Conservation (phyloP, 768 basidiomycete species). For the Agaricus subrufescens region DNA sequence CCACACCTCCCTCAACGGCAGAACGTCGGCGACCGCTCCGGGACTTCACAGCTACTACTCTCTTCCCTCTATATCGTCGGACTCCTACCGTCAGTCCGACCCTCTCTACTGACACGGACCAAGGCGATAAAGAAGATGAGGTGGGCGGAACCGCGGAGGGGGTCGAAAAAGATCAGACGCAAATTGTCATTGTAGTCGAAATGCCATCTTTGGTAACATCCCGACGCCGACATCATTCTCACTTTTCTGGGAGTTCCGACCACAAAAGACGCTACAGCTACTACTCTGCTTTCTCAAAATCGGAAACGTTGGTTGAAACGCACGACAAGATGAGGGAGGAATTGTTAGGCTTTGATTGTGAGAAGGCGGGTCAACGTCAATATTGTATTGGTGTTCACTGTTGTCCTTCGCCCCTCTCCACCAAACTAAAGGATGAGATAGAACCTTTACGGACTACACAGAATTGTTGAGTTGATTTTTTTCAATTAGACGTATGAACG, state of each 20-base stretch:
- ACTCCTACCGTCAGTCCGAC: background rate
- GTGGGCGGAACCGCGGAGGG: background rate
- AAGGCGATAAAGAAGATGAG: background rate
- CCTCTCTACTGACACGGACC: background rate
- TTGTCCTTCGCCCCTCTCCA: slow-evolving; percentile 23
- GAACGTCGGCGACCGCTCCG: background rate
- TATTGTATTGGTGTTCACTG: slow-evolving; percentile 32
- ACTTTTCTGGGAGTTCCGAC: background rate
- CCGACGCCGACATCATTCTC: background rate
- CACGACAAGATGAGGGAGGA: background rate
- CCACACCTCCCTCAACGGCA: background rate
- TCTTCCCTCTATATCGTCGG: slow-evolving; percentile 16
- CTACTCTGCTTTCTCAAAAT: background rate
- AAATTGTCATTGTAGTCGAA: slow-evolving; percentile 4
- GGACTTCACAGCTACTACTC: background rate
- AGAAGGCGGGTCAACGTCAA: slow-evolving; percentile 15
- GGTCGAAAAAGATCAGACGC: background rate
- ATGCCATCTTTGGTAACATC: slow-evolving; percentile 1
- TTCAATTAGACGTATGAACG: background rate
- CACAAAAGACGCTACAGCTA: background rate
- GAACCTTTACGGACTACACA: background rate
- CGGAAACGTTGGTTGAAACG: background rate
- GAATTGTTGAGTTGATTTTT: background rate
- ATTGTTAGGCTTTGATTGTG: slow-evolving; percentile 1
- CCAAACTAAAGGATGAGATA: background rate